A percentile compares a stretch with the other conserved stretches of the same genome.
phyloP scores from a whole-genome alignment of 176 grass and related monocot genomes.

The Tuctoria greenei region DNA sequence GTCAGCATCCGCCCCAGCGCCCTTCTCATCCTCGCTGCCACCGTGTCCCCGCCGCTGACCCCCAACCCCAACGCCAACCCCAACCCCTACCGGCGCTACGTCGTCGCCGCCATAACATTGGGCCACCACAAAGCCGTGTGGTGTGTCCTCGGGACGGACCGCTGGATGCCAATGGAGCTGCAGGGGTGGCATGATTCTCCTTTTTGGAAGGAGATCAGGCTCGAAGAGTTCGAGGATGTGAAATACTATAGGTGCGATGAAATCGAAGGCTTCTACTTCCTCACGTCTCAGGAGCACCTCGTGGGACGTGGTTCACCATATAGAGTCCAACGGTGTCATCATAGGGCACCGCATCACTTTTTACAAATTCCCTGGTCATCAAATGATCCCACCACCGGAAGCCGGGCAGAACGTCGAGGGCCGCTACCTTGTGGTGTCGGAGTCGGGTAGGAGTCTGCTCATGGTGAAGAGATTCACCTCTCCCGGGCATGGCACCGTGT shows the following conservation, averaged over 20 bases:
- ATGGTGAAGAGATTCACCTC: slow-evolving; percentile 4
- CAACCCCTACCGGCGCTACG: not conserved
- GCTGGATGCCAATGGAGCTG: not conserved
- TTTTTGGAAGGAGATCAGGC: not conserved
- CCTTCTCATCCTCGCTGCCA: not conserved
- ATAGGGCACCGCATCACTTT: too few species aligned
- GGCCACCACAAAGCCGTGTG: not conserved
- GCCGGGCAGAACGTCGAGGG: not conserved
- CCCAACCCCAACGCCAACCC: not conserved
- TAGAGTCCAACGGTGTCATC: too few species aligned
- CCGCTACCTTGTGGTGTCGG: slow-evolving; percentile 1
- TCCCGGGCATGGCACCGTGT: not conserved
- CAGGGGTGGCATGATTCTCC: not conserved
- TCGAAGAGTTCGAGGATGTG: not conserved
- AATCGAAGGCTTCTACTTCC: not conserved
- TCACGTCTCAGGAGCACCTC: not conserved
- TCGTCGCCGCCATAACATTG: not conserved
- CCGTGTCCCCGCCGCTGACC: not conserved
- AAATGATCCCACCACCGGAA: not conserved
- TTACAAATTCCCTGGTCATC: not conserved
- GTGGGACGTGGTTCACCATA: too few species aligned
- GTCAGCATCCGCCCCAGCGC: not conserved
- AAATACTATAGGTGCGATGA: not conserved
- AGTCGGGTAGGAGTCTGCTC: not conserved
- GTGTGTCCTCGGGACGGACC: not conserved